A percentile compares a stretch with the other conserved stretches of the same genome.
These are phyloP conservation scores for Phytophthora europaea DNA, from an alignment of 352 stramenopile genomes.

Conservation along the genomic window DNA sequence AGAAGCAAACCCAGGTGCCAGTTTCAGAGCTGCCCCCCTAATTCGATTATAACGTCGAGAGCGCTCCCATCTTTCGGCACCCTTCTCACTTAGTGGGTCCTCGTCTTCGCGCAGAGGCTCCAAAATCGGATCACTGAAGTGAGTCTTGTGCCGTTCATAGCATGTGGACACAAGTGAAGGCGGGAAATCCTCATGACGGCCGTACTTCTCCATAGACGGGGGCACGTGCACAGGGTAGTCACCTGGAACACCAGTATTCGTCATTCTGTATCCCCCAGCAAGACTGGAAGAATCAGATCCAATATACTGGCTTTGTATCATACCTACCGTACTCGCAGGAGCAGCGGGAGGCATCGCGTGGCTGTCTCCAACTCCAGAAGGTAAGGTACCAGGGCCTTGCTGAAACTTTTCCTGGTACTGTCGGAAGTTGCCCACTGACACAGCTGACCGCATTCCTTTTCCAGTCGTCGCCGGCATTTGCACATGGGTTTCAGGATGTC, in stretches of 20 bases:
- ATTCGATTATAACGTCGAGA: conserved; percentile 73
- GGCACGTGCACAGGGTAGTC: conserved; percentile 33
- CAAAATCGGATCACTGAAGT: conserved; percentile 82
- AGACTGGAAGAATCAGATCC: conserved; percentile 22
- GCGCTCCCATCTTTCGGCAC: conserved; percentile 75
- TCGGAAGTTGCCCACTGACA: conserved; percentile 84
- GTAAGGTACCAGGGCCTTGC: conserved; percentile 11
- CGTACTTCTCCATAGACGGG: conserved; percentile 47
- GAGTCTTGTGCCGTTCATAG: conserved; percentile 72
- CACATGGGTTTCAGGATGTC: conserved; percentile 27
- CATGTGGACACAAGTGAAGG: conserved; percentile 57
- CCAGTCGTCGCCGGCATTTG: conserved; percentile 18
- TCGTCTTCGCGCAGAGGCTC: conserved; percentile 75
- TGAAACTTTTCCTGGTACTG: conserved; percentile 69
- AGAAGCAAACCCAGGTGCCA: conserved; percentile 72
- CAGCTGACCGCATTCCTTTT: conserved; percentile 60
- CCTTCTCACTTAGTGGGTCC: conserved; percentile 81
- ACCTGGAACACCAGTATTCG: conserved; percentile 10
- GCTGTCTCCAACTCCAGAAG: conserved; percentile 4
- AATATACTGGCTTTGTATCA: conserved; percentile 35
- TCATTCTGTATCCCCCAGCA: conserved; percentile 24
- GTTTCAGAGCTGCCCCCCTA: conserved; percentile 57
- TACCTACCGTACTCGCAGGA: conserved; percentile 25
- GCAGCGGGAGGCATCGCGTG: conserved; percentile 13
- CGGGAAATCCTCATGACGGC: conserved; percentile 66